Evolutionary conservation across 192 early-diverging fungal genomes (phyloP), one percentile per base, ranked within the genome.

Genomic region (Chytriomyces sp.): DNA sequence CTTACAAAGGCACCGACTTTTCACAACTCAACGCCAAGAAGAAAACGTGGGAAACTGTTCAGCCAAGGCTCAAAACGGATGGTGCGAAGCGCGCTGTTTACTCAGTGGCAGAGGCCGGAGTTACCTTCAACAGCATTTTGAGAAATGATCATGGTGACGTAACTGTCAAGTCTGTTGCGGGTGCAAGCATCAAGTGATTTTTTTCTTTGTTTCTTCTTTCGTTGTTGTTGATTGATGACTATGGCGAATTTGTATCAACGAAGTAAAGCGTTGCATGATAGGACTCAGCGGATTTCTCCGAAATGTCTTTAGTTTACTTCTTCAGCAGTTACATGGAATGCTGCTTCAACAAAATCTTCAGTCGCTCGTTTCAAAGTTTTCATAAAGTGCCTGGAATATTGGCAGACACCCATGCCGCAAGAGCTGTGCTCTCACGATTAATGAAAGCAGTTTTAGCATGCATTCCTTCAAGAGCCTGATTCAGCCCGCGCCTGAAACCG

Each of bases 21-120:
- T 93, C 96, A 60, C 88, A 92, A 24, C 89, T 98, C 77, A 96
- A 96, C 80, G 92, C 96, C 78, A 98, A 98, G 88, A 93, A 92
- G 86, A 98, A 98, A 87, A 72, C 96, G 72, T 99, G 90, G 89
- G 97, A 99, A 81, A 93, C 94, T 35, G 93, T 99, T 61, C 96
- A 97, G 88, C 95, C 96, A 35, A 88, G 89, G 45, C 89, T 93
- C 73, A 82, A 61, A 35, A 80, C 82, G 10, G 77, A 78, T 64
- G 79, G 47, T 18, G 47, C 48, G 26, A 78, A 65, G 62, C 59
- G 65, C 3, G 77, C 80, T 23, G 69, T 61, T n/a, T 84, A 70
- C 68, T 53, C 68, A 11, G 67, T 76, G 3, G 46, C 46, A 6
- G 79, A 69, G 26, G 67, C 57, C 13, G 77, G 69, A 49, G 69